Percentiles rank a stretch among this genome's conserved stretches.
Conservation (phyloP, 805 yeast species). For the Scheffersomyces coipomensis region DNA sequence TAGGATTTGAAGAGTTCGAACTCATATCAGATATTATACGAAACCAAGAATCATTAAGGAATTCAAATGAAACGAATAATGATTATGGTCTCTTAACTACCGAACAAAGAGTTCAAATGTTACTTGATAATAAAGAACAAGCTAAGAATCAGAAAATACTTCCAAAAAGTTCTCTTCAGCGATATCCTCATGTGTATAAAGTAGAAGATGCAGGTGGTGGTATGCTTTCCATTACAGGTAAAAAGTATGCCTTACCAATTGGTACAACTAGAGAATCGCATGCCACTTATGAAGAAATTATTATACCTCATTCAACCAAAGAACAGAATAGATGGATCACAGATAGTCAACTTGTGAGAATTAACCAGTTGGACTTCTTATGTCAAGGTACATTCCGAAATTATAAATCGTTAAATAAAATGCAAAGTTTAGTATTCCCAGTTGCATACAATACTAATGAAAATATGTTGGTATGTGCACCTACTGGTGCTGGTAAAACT, state of each 20-base stretch:
- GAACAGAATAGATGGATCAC: slow-evolving; percentile 40
- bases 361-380: slow-evolving; percentile 66
- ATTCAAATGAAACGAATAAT: slow-evolving; percentile 9
- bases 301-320: slow-evolving; percentile 72
- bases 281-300: slow-evolving; percentile 73
- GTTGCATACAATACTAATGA: slow-evolving; percentile 92
- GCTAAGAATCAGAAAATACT: slow-evolving; percentile 50
- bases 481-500: slow-evolving; percentile 98
- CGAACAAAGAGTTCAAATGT: slow-evolving; percentile 54
- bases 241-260: slow-evolving; percentile 71
- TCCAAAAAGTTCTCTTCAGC: slow-evolving; percentile 43
- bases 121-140: slow-evolving; percentile 46
- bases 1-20: slow-evolving; percentile 87
- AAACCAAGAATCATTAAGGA: slow-evolving; percentile 28
- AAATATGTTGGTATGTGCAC: slow-evolving; percentile 95
- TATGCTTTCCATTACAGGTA: slow-evolving; percentile 71
- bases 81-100: slow-evolving; percentile 41
- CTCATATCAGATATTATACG: slow-evolving; percentile 64
- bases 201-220: slow-evolving; percentile 67
- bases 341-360: slow-evolving; percentile 49
- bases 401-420: slow-evolving; percentile 74
- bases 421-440: slow-evolving; percentile 89
- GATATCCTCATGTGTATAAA: slow-evolving; percentile 87
- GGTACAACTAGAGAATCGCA: slow-evolving; percentile 71
- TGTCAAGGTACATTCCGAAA: slow-evolving; percentile 84